Evolutionary conservation across 306 rosid genomes (phyloP), one percentile per base, ranked within the genome.

Genomic region (Delonix regia): DNA sequence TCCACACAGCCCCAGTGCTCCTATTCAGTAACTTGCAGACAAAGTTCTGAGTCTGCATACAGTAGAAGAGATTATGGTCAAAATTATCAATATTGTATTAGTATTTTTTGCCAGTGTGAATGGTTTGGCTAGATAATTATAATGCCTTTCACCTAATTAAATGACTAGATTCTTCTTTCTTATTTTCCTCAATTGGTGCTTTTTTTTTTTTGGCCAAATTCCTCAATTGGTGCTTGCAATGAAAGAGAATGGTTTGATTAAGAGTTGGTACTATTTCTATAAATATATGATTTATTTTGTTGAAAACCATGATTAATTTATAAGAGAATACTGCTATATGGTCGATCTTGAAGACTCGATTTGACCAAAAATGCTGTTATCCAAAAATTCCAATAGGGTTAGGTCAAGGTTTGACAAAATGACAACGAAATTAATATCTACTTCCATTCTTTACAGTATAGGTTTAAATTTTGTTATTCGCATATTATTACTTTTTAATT

Each of bases 1-100:
- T 91, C 99, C 99, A 95, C 7, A 92, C 90, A 3, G 97, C 90
- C 27, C 99, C 99, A 63, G 80, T 69, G 76, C 87, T 84, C 64
- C 99, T 82, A 53, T 88, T 90, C 84, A 94, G 75, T 67, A 94
- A 81, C 88, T 88, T 92, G 86, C 99, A 94, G 41, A 33, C 88
- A 69, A 85, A 83, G 81, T 88, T 92, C 78, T 87, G 55, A 47
- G 94, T 81, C 98, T 93, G 87, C 86, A 85, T 8, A 63, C 44
- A 42, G 24, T 41, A 61, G 45, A 68, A 52, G 22, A 42, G 56
- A 71, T 59, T 34, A 79, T 45, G 69, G 22, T 75, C 79, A 66
- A 60, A 34, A 56, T 59, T 27, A 47, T 18, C 6, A 52, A 11
- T 53, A 45, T 34, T 34, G 15, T 33, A 13, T 34, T 12, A 6